Base-by-base conservation (phyloP, 2,329 filamentous ascomycete species). In the Talaromyces sp. region DNA sequence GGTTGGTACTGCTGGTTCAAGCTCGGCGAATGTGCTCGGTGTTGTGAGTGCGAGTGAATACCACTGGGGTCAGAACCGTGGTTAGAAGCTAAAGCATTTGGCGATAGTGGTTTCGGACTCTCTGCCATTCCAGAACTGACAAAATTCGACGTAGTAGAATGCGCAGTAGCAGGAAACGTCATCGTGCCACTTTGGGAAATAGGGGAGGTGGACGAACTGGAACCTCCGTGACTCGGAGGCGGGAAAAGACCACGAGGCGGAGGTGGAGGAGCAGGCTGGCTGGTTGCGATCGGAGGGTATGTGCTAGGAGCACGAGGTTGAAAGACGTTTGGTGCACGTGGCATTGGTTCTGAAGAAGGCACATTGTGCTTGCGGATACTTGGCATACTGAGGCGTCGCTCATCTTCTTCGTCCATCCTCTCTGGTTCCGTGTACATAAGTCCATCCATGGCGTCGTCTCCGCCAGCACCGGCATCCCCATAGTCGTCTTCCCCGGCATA, bases 401-500 rank as follows among this genome's bases (percentile, higher is more conserved):
- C 78, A n/a, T 80, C 79, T 61, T 80, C 78, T 62, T 81, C 79
- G 55, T 82, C 77, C 76, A 81, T 81, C 47, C 74, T 74, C 62
- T 81, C 79, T 9, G 79, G 78, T 62, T 82, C 80, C 44, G 76
- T 78, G 67, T 88, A 89, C 62, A 87, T 81, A 31, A 88, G 76
- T 4, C 85, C 86, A 64, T 88, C 85, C 85, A 89, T 88, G 56
- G 78, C 77, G 59, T 87, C 85, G 8, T 85, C 82, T 23, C 77
- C 75, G 56, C 79, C 77, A 31, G 72, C 75, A 64, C 78, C 76
- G 47, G 70, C 73, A 34, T 80, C 78, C 0, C 71, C 74, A 62
- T 87, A 82, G 54, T 95, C 90, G 59, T 93, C 91, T 40, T 92
- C 90, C 18, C 89, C 88, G 31, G 86, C 89, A 74, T 92, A 96